Base-by-base conservation (phyloP, 2,329 filamentous ascomycete genomes). In the Colletotrichum chrysophilum region DNA sequence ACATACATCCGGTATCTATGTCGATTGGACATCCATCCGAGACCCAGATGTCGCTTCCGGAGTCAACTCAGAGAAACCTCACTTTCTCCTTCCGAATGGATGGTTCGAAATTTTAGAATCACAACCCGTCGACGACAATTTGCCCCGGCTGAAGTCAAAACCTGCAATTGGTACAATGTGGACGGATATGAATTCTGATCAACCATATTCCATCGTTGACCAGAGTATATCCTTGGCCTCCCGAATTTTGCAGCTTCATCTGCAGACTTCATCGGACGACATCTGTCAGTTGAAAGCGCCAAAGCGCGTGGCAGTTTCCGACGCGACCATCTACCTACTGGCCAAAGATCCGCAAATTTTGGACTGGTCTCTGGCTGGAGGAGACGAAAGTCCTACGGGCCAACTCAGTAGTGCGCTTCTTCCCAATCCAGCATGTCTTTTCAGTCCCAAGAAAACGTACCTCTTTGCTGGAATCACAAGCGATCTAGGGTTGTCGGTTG, bases 401-500 rank as follows among this genome's bases (percentile, higher is more conserved):
- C 38, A 48, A 12, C 38, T 48, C 38, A n/a, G 18, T 18, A 48
- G 9, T 12, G 38, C 28, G 65, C 34, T 32, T 68, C 16, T 32
- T 68, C 30, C 52, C 32, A 7, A 56, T 21, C 30, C 66, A 21
- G 10, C 28, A 21, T 18, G 21, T 24, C 30, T 80, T 10, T 80
- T 81, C 64, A 62, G 58, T 7, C 28, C 30, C 9, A 36, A 80
- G 65, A 81, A 79, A 66, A 84, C 83, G 0, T 85, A 85, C 60
- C 76, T 80, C 24, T 68, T 85, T 2, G 78, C 81, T 3, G 83
- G 83, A 1, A 70, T 85, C 26, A 74, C 82, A 0, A 79, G 82
- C 4, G 81, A 78, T 1, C 21, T 85, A 7, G 86, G 85, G 6
- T 76, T 79, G 4, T 85, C 84, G 0, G 76, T 86, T 3, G 81